Evolutionary conservation across 2,329 filamentous ascomycete genomes (phyloP).

Genomic region (Penicillium sp.): DNA sequence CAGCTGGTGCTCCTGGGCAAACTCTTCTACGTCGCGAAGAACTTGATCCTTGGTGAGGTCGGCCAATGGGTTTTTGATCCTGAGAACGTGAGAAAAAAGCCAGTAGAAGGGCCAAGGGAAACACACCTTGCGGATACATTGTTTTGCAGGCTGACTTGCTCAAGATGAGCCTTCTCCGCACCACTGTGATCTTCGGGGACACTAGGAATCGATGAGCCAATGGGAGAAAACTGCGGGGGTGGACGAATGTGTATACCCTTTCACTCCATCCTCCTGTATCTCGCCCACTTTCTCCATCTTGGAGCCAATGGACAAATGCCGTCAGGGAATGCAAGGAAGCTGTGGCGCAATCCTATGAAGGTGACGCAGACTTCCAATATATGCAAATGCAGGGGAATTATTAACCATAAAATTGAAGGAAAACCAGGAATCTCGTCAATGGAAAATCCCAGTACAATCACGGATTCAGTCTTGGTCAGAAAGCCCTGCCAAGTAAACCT

Average conservation of each 20-base stretch:
- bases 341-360: neutral
- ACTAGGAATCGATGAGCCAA: neutral
- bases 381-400: too few species aligned
- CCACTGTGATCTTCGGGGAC: neutral
- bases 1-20: slow-evolving; percentile 43
- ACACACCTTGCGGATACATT: slow-evolving; percentile 29
- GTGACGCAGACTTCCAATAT: neutral
- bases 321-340: neutral
- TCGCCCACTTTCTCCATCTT: neutral
- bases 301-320: neutral
- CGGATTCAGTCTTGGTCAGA: neutral
- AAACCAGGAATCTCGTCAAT: neutral
- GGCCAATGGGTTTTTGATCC: slow-evolving; percentile 49
- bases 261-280: neutral
- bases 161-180: slow-evolving; percentile 9
- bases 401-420: neutral
- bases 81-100: slow-evolving; percentile 17
- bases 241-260: neutral
- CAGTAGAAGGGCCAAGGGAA: neutral
- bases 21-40: slow-evolving; percentile 44
- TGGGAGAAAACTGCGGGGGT: neutral
- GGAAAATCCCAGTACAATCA: neutral
- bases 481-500: neutral
- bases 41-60: slow-evolving; percentile 40
- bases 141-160: slow-evolving; percentile 26